Percentiles rank a stretch among this genome's conserved stretches.
These are phyloP conservation scores for Metschnikowia colocasiae DNA, from an alignment of 805 yeast genomes.

Conservation along the genomic window DNA sequence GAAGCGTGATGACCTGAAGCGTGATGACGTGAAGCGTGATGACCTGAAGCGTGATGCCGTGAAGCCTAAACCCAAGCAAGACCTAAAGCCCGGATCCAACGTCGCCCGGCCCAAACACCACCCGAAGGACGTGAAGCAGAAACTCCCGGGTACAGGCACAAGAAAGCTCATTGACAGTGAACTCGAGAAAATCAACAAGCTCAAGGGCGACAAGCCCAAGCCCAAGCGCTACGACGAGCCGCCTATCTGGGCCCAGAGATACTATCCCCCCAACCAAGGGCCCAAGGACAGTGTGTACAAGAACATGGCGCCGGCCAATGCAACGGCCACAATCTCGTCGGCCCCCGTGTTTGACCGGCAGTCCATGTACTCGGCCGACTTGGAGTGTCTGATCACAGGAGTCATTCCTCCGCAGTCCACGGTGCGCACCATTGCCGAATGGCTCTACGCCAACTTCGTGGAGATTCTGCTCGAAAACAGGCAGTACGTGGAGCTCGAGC, in stretches of 20 bases:
- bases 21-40: no score
- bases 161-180: slow-evolving; percentile 18
- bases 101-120: no score
- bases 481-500: slow-evolving; percentile 61
- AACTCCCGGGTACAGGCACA: no score
- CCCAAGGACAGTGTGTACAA: slow-evolving; percentile 1
- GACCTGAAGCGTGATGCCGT: neutral
- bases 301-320: neutral
- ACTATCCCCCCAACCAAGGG: slow-evolving; percentile 31
- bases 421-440: slow-evolving; percentile 76
- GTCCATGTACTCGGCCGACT: slow-evolving; percentile 32
- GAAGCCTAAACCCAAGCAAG: neutral
- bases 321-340: slow-evolving; percentile 10
- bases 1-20: slow-evolving; percentile 1
- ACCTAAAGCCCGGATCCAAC: neutral
- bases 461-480: slow-evolving; percentile 57
- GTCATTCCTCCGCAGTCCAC: slow-evolving; percentile 76
- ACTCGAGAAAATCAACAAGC: slow-evolving; percentile 23
- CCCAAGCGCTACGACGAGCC: slow-evolving; percentile 61
- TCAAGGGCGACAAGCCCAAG: slow-evolving; percentile 30
- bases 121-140: no score
- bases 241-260: slow-evolving; percentile 84
- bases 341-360: slow-evolving; percentile 29
- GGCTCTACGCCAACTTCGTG: slow-evolving; percentile 80
- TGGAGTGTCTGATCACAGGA: slow-evolving; percentile 61